Base-by-base conservation (phyloP, 331 rosid species). In the Prunus yedoensis region DNA sequence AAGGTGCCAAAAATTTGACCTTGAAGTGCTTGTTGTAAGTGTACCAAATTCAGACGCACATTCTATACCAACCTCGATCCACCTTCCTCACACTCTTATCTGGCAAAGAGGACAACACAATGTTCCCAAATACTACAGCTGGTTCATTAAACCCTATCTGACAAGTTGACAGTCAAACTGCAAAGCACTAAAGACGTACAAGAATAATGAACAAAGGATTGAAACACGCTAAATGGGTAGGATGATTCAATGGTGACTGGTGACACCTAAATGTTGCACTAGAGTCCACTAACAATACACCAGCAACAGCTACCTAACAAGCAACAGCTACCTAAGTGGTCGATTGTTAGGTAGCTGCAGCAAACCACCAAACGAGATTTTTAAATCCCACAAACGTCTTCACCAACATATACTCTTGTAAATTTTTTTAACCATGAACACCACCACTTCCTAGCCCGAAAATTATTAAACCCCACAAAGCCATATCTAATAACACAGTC, bases 41-140 rank as follows among this genome's bases (percentile, higher is more conserved):
- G 71, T 27, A 68, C 73, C 58, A 49, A 49, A 8, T 14, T 47
- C 71, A 67, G 32, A 67, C 41, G 1, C 71, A 23, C 72, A 68
- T 14, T 43, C 35, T 66, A 20, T 23, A 23, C 8, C 14, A 21
- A 45, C 7, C 2, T 13, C 21, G 3, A 17, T 0, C 6, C 14
- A 28, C 59, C 45, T 70, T 16, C 59, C 59, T 69, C 27, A 51
- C 25, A 53, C n/a, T 30, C 65, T 71, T 18, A 10, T 20, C 21
- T 6, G 50, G 49, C 23, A 46, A 56, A 7, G 53, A 14, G 20
- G 14, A 8, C 7, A 68, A n/a, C 7, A 32, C 23, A 65, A 43
- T 3, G 30, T 30, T 38, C 14, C 14, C 38, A 53, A 23, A 57
- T 23, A 46, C 27, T 15, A 57, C 41, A 2, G 3, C 17, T 32